Evolutionary conservation across 139 green algal genomes (phyloP).

Genomic region (Gonium pectorale): DNA sequence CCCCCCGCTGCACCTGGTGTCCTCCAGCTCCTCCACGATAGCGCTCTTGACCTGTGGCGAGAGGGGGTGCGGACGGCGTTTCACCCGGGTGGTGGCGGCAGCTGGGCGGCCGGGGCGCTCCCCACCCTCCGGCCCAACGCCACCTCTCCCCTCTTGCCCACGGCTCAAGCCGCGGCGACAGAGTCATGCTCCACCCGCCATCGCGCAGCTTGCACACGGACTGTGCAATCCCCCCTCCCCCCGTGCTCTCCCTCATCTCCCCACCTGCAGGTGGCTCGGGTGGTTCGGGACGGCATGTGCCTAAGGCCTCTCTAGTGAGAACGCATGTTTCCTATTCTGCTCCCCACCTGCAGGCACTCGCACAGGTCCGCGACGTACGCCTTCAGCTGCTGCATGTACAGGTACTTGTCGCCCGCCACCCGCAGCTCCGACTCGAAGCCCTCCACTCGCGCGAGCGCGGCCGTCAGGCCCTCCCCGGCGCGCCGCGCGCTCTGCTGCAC

Average conservation of each 20-base stretch:
- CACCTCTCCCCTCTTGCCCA: no score
- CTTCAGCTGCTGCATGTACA: constrained; percentile 77
- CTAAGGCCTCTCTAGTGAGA: no score
- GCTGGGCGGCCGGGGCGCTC: no score
- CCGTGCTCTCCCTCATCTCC: no score
- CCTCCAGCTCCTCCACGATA: constrained; percentile 91
- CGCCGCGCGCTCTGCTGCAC: constrained; percentile 13
- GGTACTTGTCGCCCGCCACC: constrained; percentile 64
- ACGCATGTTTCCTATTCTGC: not conserved
- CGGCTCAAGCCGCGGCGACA: no score
- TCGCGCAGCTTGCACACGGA: no score
- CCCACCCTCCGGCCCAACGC: no score
- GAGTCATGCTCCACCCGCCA: not conserved
- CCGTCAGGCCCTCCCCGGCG: constrained; percentile 37
- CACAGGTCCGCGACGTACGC: constrained; percentile 90
- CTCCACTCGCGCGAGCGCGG: constrained; percentile 50
- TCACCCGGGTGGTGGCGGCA: no score
- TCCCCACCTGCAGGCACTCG: constrained; percentile 73
- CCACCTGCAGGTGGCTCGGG: no score
- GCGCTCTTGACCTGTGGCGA: constrained; percentile 80
- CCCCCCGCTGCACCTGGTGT: constrained; percentile 51
- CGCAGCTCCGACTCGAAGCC: constrained; percentile 50
- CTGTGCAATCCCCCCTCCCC: not conserved
- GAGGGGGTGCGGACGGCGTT: no score
- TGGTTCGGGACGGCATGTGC: no score